These are phyloP conservation scores for Pisolithus marmoratus DNA, from an alignment of 768 basidiomycete species.

Conservation along the genomic window DNA sequence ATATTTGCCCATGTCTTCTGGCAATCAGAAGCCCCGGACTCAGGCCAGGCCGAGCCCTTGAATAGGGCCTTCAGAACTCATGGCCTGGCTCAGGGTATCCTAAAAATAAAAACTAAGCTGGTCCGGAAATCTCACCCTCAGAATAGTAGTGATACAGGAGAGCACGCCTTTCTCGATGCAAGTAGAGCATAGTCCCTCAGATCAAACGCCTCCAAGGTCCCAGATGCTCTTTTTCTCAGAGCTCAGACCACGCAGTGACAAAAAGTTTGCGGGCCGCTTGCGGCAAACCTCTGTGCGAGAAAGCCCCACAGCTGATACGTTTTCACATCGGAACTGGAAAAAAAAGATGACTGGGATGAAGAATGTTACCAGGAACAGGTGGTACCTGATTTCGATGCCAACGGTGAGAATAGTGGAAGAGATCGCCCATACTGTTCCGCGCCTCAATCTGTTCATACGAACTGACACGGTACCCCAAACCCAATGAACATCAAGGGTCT, in stretches of 20 bases:
- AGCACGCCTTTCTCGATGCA: not conserved
- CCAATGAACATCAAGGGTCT: slow-evolving; percentile 53
- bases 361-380: not conserved
- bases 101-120: too few relatives aligned
- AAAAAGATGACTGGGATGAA: not conserved
- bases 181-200: not conserved
- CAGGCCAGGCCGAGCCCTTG: too few relatives aligned
- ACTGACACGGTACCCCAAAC: not conserved
- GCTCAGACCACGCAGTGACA: not conserved
- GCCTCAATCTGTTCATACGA: not conserved
- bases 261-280: too few relatives aligned
- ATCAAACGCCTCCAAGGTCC: not conserved
- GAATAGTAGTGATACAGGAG: not conserved
- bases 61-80: too few relatives aligned
- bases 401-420: not conserved
- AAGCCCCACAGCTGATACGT: not conserved
- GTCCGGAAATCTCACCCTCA: not conserved
- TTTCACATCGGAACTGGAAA: not conserved
- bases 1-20: not conserved
- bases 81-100: too few relatives aligned
- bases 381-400: not conserved
- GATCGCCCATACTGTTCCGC: not conserved
- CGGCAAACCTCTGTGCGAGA: not conserved
- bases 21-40: too few relatives aligned
- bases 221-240: not conserved